Evolutionary conservation across 2,329 filamentous ascomycete genomes (phyloP), one percentile per base, ranked within the genome.

Genomic region (Pochonia chlamydosporia): DNA sequence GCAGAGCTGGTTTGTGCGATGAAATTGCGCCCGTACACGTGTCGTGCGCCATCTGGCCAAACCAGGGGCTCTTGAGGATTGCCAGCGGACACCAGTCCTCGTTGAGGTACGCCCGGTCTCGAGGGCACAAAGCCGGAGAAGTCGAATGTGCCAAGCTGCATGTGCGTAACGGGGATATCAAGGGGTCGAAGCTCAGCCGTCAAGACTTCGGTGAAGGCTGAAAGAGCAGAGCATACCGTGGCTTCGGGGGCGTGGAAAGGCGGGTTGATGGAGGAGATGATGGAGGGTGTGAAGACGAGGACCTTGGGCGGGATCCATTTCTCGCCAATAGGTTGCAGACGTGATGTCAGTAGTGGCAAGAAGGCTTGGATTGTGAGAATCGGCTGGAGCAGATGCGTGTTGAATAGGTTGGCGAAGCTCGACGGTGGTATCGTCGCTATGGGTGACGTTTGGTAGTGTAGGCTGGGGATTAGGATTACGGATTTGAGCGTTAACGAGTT

Each of bases 101-200:
- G 65, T 35, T 28, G 26, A 14, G 40, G 64, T 57, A 54, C 48
- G 41, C 57, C 52, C 57, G 62, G 64, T 57, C 59, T 66, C 50
- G 67, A 57, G 24, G 76, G 77, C 2, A 75, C 75, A 66, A 84
- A 82, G 52, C 83, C 75, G 6, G 82, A 81, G 57, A 92, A 83
- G 66, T 97, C 92, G 63, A 99, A 89, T 20, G 89, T 91, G 49
- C 93, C 93, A 2, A 97, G 82, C 66, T 92, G 89, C 63, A 99
- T 77, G 62, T 96, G 89, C 2, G 87, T 86, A 18, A 96, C 87
- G 33, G 85, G 80, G 45, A 96, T 85, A 44, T 77, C 79, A 30
- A 93, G 75, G 4, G 88, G 82, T 4, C 78, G 75, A 35, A 96
- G 78, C 71, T 97, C 93, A 46, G 83, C 82, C 13, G 86, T 78